Base-by-base conservation (phyloP, 1,284 basidiomycete genomes). In the Rugosomyces carneus region DNA sequence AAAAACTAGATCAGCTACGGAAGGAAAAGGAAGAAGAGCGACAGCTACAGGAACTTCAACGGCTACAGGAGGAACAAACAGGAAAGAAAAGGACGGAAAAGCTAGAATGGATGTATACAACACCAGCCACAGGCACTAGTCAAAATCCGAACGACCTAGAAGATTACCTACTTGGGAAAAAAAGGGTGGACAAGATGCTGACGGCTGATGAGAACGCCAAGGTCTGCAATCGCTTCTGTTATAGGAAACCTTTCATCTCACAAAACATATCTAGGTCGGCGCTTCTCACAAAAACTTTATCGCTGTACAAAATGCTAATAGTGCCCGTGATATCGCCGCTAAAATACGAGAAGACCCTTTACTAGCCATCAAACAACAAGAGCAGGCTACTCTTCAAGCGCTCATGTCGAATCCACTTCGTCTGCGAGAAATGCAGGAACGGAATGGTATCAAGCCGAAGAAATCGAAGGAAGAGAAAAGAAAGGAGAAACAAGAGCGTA, bases 91-190 rank as follows among this genome's bases (percentile, higher is more conserved):
- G 90, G 54, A 80, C 85, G 40, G 94, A 98, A 64, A 92, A 93
- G 61, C 69, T 99, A 43, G 95, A 99, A 64, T 99, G 96, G 96
- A 95, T 99, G 91, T 99, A 99, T 70, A 76, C 94, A 11, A 96
- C 95, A 1, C 95, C 96, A 1, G 89, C 90, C 0, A 81, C 86
- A 4, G 90, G 88, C 11, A 84, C 76, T 50, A 84, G 72, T 47
- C 81, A 89, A 55, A 95, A 92, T 54, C 68, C 88, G 23, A 92
- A 90, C 55, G 95, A 99, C 51, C 68, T 98, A 56, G 96, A 99
- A 70, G 93, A 95, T 57, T 99, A 99, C 61, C 71, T 99, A 4
- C 74, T 99, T 23, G 96, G 95, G n/a, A 99, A 98, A 79, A 97
- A 95, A 71, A 72, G 95, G 44, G 94, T 99, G 1, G 96, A 99